phyloP scores from a whole-genome alignment of 2,329 filamentous ascomycete species.

The Mycogone perniciosa region DNA sequence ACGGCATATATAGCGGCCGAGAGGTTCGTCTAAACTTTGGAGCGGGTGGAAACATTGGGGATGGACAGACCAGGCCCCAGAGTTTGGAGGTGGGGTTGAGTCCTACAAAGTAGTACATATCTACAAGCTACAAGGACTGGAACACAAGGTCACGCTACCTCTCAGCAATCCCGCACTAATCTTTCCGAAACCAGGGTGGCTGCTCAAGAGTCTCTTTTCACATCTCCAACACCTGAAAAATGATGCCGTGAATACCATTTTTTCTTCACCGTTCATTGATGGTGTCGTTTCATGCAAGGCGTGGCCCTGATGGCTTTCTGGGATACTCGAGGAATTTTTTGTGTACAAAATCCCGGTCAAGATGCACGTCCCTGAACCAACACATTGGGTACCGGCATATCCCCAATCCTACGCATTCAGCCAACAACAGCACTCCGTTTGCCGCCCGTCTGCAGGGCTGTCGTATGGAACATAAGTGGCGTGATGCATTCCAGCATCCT shows the following conservation, averaged over 20 bases:
- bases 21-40: not conserved
- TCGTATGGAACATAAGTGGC: not conserved
- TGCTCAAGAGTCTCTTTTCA: too few relatives aligned
- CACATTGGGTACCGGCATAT: constrained; percentile 1
- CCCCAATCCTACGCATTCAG: not conserved
- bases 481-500: not conserved
- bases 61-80: too few relatives aligned
- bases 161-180: too few relatives aligned
- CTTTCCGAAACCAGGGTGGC: too few relatives aligned
- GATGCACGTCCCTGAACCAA: not conserved
- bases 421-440: constrained; percentile 13
- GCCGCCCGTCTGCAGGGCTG: constrained; percentile 7
- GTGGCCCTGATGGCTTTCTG: not conserved
- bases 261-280: too few relatives aligned
- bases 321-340: not conserved
- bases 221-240: too few relatives aligned
- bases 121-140: too few relatives aligned
- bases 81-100: too few relatives aligned
- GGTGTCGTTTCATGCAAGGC: not conserved
- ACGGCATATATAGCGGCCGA: not conserved
- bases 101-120: too few relatives aligned
- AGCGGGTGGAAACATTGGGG: too few relatives aligned
- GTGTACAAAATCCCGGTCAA: not conserved
- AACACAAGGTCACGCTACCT: too few relatives aligned
- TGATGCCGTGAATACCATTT: too few relatives aligned